These are phyloP conservation scores for Schizophyllum amplum DNA, from an alignment of 1,284 basidiomycete genomes.

Conservation along the genomic window DNA sequence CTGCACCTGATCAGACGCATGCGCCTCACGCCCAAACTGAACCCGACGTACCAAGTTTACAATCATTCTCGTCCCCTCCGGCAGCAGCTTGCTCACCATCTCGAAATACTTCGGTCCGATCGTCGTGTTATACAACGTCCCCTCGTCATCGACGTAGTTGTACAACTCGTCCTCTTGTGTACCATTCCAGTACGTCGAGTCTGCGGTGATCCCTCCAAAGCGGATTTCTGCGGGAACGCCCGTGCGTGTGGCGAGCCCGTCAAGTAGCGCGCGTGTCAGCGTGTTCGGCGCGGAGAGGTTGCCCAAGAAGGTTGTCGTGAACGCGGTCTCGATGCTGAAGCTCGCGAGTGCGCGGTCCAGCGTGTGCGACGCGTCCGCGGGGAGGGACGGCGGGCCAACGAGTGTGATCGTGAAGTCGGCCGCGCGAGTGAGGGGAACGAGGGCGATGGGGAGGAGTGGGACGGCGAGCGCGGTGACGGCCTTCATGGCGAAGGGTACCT, in stretches of 20 bases:
- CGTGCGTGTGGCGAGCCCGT: constrained; percentile 35
- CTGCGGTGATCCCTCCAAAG: constrained; percentile 44
- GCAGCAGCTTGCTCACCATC: constrained; percentile 31
- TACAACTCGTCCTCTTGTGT: constrained; percentile 28
- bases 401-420: constrained; percentile 18
- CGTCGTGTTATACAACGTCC: constrained; percentile 38
- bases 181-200: constrained; percentile 40
- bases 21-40: not conserved
- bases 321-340: constrained; percentile 46
- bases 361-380: constrained; percentile 30
- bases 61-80: constrained; percentile 35
- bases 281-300: constrained; percentile 33
- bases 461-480: not conserved
- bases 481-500: not conserved
- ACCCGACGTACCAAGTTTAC: constrained; percentile 13
- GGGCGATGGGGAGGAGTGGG: not conserved
- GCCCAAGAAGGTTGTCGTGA: constrained; percentile 38
- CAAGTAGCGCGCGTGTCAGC: constrained; percentile 32
- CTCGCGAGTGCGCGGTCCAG: constrained; percentile 36
- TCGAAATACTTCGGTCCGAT: constrained; percentile 42
- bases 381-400: constrained; percentile 30
- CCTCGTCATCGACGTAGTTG: constrained; percentile 34
- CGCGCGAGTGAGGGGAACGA: not conserved
- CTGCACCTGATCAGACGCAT: constrained; percentile 16
- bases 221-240: constrained; percentile 36